Evolutionary conservation across 495 filamentous ascomycete species (phyloP).

Genomic region (Xylaria castorea): DNA sequence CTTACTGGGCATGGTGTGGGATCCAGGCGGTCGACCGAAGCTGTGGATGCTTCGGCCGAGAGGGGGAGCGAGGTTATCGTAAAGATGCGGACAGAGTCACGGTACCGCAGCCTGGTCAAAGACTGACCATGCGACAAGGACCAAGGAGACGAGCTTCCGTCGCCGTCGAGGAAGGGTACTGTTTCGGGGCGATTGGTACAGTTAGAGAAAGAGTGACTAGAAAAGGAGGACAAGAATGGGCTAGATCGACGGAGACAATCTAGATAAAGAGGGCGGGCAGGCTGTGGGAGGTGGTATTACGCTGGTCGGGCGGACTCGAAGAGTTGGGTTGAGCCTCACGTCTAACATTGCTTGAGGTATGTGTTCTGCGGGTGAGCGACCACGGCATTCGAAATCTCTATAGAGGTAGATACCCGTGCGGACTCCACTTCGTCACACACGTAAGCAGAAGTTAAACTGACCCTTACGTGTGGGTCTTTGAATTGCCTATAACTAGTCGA

Average conservation of each 20-base stretch:
- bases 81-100: neutral
- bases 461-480: too few species aligned
- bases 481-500: too few species aligned
- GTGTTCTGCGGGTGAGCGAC: neutral
- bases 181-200: neutral
- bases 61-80: conserved; percentile 7
- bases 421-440: too few species aligned
- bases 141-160: neutral
- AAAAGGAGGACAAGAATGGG: neutral
- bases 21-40: conserved; percentile 17
- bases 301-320: conserved; percentile 17
- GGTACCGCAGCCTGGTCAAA: conserved; percentile 14
- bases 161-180: neutral
- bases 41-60: conserved; percentile 14
- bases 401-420: neutral
- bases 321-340: conserved; percentile 25
- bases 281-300: neutral
- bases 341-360: conserved; percentile 1
- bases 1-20: conserved; percentile 28
- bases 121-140: conserved; percentile 18
- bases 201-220: conserved; percentile 10
- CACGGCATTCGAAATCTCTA: neutral
- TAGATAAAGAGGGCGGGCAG: neutral
- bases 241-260: neutral
- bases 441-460: too few species aligned